Evolutionary conservation across 2,329 filamentous ascomycete genomes (phyloP).

Genomic region (Phoma herbarum): DNA sequence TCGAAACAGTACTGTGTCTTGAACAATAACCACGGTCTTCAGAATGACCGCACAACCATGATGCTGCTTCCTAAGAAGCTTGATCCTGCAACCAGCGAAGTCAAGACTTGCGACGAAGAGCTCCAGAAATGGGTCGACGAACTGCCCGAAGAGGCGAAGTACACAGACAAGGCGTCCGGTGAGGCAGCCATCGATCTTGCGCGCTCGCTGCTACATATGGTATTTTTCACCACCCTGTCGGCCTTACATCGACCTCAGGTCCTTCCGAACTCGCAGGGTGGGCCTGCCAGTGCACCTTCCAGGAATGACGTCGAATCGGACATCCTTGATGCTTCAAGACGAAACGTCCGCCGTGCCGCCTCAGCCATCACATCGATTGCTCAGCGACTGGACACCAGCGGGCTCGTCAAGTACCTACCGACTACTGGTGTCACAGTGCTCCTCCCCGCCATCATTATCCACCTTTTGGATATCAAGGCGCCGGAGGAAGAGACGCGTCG

Average conservation of each 20-base stretch:
- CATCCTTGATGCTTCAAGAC: slow-evolving; percentile 81
- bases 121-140: slow-evolving; percentile 79
- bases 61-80: slow-evolving; percentile 92
- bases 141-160: slow-evolving; percentile 76
- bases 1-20: slow-evolving; percentile 92
- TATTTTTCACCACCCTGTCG: slow-evolving; percentile 90
- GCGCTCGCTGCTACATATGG: slow-evolving; percentile 88
- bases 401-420: slow-evolving; percentile 81
- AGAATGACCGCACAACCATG: slow-evolving; percentile 77
- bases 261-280: slow-evolving; percentile 73
- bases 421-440: slow-evolving; percentile 92
- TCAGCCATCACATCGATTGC: slow-evolving; percentile 86
- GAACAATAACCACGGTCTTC: slow-evolving; percentile 77
- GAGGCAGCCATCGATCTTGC: slow-evolving; percentile 72
- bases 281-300: slow-evolving; percentile 56
- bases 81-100: slow-evolving; percentile 80
- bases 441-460: slow-evolving; percentile 91
- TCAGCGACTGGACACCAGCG: slow-evolving; percentile 74
- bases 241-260: slow-evolving; percentile 92
- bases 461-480: slow-evolving; percentile 90
- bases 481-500: slow-evolving; percentile 75
- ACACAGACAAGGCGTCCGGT: slow-evolving; percentile 67
- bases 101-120: slow-evolving; percentile 80
- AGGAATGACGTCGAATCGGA: slow-evolving; percentile 60
- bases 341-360: slow-evolving; percentile 83